phyloP scores from a whole-genome alignment of 2,329 filamentous ascomycete species.

The Claviceps sp. region DNA sequence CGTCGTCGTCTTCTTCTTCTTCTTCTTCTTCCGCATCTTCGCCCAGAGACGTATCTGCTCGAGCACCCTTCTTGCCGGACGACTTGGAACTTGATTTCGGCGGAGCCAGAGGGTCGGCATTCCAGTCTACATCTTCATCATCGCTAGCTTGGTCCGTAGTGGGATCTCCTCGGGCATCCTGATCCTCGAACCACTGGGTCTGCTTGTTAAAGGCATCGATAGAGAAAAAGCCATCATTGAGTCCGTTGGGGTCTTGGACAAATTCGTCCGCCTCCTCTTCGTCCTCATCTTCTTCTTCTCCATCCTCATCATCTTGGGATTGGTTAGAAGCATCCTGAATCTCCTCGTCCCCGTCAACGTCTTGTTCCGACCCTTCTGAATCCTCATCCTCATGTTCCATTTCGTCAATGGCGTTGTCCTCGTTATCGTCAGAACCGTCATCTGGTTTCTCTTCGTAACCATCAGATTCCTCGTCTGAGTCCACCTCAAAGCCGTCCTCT shows the following conservation, averaged over 20 bases:
- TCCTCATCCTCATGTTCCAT: conserved; percentile 25
- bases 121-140: conserved; percentile 82
- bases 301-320: conserved; percentile 19
- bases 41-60: conserved; percentile 15
- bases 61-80: conserved; percentile 18
- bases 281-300: conserved; percentile 18
- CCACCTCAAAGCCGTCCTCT: conserved; percentile 18
- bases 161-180: conserved; percentile 64
- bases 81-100: conserved; percentile 15
- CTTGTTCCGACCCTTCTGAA: conserved; percentile 9
- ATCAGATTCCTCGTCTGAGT: conserved; percentile 17
- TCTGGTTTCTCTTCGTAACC: conserved; percentile 11
- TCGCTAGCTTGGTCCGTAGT: conserved; percentile 65
- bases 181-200: conserved; percentile 76
- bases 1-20: conserved; percentile 57
- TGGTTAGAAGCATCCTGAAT: conserved; percentile 23
- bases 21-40: conserved; percentile 29
- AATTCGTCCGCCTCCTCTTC: conserved; percentile 29
- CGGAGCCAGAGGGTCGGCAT: conserved; percentile 53
- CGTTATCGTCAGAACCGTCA: conserved; percentile 8
- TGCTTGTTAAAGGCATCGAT: conserved; percentile 96
- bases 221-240: conserved; percentile 97
- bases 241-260: conserved; percentile 54
- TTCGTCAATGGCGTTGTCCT: conserved; percentile 21
- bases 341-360: conserved; percentile 17